phyloP scores from a whole-genome alignment of 306 rosid species.

The Astragalus membranaceus region DNA sequence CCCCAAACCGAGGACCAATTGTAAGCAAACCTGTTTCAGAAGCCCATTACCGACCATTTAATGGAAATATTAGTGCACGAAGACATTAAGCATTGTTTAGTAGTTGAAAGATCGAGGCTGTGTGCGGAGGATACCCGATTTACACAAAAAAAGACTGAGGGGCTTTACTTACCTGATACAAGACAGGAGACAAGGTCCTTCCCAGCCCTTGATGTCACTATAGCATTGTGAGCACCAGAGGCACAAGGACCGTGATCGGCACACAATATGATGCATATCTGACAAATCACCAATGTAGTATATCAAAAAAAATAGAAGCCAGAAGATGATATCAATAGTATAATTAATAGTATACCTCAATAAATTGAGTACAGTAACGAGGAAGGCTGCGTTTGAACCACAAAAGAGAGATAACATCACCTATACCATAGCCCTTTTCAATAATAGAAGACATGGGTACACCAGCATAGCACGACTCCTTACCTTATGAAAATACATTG shows the following conservation, averaged over 20 bases:
- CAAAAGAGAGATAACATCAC: conserved; percentile 92
- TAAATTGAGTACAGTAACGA: conserved; percentile 88
- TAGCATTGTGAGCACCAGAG: conserved; percentile 98
- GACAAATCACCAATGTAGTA: conserved; percentile 15
- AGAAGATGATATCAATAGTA: too few relatives aligned
- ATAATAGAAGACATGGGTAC: conserved; percentile 97
- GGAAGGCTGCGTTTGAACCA: conserved; percentile 99
- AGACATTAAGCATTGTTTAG: background rate
- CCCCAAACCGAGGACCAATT: conserved; percentile 99
- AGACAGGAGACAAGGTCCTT: conserved; percentile 96
- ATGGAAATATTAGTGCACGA: too few relatives aligned
- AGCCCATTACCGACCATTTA: conserved; percentile 23
- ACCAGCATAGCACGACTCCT: conserved; percentile 99
- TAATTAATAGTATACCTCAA: conserved; percentile 41
- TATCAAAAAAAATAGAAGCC: conserved; percentile 5
- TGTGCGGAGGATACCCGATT: too few relatives aligned
- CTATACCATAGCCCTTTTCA: conserved; percentile 87
- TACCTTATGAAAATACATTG: conserved; percentile 55
- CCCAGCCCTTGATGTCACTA: conserved; percentile 98
- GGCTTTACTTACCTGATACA: conserved; percentile 64
- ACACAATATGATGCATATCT: conserved; percentile 97
- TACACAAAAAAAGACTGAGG: background rate
- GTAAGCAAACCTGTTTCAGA: conserved; percentile 89
- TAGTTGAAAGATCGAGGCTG: too few relatives aligned
- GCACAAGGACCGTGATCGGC: conserved; percentile 99